Conservation (phyloP, 2,329 filamentous ascomycete species). For the Trichoderma sp. region DNA sequence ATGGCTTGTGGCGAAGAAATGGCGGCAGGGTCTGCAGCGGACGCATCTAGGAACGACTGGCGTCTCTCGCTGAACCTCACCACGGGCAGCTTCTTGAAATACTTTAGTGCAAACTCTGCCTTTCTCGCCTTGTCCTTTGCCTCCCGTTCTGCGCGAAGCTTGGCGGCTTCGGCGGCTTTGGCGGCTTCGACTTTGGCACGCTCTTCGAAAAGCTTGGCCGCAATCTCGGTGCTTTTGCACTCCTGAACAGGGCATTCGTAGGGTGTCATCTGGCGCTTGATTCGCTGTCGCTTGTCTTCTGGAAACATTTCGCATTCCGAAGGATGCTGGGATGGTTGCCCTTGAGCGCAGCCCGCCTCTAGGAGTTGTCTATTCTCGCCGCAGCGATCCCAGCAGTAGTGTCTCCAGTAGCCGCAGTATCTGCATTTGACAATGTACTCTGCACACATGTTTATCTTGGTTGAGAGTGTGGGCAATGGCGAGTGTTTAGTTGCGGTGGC, state of each 20-base stretch:
- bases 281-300: background rate
- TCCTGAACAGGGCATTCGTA: slow-evolving; percentile 17
- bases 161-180: background rate
- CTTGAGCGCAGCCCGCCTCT: slow-evolving; percentile 1
- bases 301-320: slow-evolving; percentile 15
- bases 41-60: background rate
- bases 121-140: slow-evolving; percentile 11
- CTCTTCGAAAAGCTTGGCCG: slow-evolving; percentile 8
- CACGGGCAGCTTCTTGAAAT: slow-evolving; percentile 15
- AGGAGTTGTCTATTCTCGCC: background rate
- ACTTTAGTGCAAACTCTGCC: slow-evolving; percentile 11
- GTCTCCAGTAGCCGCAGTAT: slow-evolving; percentile 11
- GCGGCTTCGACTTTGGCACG: slow-evolving; percentile 8
- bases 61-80: slow-evolving; percentile 3
- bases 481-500: slow-evolving; percentile 23
- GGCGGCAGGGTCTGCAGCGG: background rate
- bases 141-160: slow-evolving; percentile 9
- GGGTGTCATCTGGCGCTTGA: slow-evolving; percentile 8
- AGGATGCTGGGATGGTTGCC: slow-evolving; percentile 1
- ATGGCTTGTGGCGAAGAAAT: background rate
- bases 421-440: slow-evolving; percentile 16
- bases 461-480: slow-evolving; percentile 19
- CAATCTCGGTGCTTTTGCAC: slow-evolving; percentile 17
- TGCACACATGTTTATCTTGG: slow-evolving; percentile 6
- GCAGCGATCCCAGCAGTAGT: slow-evolving; percentile 19